Base-by-base conservation (phyloP, 495 filamentous ascomycete species). In the Halenospora varia region DNA sequence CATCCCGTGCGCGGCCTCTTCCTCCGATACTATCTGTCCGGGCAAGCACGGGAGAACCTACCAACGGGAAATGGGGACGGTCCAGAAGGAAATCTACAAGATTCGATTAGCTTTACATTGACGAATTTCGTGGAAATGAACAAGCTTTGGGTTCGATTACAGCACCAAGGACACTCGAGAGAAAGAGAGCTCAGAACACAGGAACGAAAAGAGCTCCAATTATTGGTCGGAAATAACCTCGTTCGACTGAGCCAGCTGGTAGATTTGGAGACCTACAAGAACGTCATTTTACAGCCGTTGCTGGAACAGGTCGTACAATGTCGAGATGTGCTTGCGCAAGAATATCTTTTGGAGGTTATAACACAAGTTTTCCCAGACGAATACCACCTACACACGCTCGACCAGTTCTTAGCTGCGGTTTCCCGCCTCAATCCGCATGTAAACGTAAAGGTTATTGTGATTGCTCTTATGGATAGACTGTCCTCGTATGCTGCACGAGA, bases 111-210 rank as follows among this genome's bases (percentile, higher is more conserved):
- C 70, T 98, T 98, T 65, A 85, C 96, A 23, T 74, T 98, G 66
- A 98, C 94, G 51, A 98, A 98, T 65, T 98, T 98, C 67, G 96
- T 98, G 64, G 94, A 98, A 72, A 98, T 98, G 94, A 98, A 98
- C 69, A 98, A 98, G 79, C 82, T 98, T 29, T 98, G 94, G 94
- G 94, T 98, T 55, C 86, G 94, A 54, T 75, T 96, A 56, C 94
- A 98, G 71, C 94, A 98, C 71, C 94, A 98, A 70, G 94, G 94
- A 22, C 94, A 96, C 65, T 97, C 95, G 29, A 82, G 93, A 60
- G 95, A 98, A 69, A 81, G 93, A 46, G 94, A 98, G 48, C 84
- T 88, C 73, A 80, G 94, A 63, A 96, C 92, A 54, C 92, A 93
- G 70, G 94, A 98, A 74, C 74, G 94, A 57, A 92, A 94, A 68